phyloP scores from a whole-genome alignment of 2,329 filamentous ascomycete genomes.

The Graphilbum sp. region DNA sequence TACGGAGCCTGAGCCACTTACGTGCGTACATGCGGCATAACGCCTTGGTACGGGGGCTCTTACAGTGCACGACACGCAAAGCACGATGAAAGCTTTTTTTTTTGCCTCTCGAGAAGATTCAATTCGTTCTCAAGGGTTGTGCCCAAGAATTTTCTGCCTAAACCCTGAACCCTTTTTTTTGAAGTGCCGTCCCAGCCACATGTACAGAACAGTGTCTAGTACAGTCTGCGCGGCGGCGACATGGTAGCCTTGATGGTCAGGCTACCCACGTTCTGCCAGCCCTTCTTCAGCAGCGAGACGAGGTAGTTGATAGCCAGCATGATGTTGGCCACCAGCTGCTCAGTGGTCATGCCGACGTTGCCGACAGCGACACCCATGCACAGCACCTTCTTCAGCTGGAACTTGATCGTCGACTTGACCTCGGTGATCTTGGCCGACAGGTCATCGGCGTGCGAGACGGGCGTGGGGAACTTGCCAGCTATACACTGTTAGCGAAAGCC shows the following conservation, averaged over 20 bases:
- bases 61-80: too few species aligned
- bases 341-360: slow-evolving; percentile 93
- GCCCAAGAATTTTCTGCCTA: too few species aligned
- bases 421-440: slow-evolving; percentile 91
- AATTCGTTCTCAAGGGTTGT: too few species aligned
- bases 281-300: slow-evolving; percentile 98
- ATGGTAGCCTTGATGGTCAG: slow-evolving; percentile 99
- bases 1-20: too few species aligned
- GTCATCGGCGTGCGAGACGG: slow-evolving; percentile 93
- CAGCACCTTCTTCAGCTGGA: slow-evolving; percentile 99
- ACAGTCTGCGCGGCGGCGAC: slow-evolving; percentile 95
- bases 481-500: too few species aligned
- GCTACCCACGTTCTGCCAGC: slow-evolving; percentile 99
- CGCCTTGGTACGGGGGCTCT: too few species aligned
- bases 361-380: slow-evolving; percentile 99
- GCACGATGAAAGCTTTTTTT: too few species aligned
- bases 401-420: slow-evolving; percentile 99
- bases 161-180: too few species aligned
- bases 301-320: slow-evolving; percentile 99
- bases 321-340: slow-evolving; percentile 95
- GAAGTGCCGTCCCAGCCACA: too few species aligned
- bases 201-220: too few species aligned
- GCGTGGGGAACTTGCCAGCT: slow-evolving; percentile 99
- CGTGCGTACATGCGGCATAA: too few species aligned
- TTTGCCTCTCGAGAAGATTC: too few species aligned